Evolutionary conservation across 176 grass and related monocot species (phyloP), one percentile per base, ranked within the genome.

Genomic region (Poa pratensis): DNA sequence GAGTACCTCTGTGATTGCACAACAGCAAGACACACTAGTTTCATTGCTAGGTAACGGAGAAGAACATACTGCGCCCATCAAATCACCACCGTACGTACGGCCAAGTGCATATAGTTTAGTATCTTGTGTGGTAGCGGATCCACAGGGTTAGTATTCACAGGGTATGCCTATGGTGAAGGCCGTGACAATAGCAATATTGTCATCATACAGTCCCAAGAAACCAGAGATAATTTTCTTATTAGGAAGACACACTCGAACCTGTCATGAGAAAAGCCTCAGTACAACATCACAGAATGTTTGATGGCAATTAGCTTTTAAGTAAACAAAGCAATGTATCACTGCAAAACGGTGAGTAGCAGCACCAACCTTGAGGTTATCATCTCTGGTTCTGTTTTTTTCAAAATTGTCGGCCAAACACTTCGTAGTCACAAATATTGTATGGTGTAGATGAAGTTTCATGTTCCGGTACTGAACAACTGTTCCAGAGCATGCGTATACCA

Each of bases 121-220:
- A 14, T 48, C 46, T 48, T 48, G 11, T 13, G 19, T 22, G 43
- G 20, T 2, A 23, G 68, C 20, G 43, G 11, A 45, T 45, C 20
- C 39, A 71, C 39, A 7, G 20, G 20, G 11, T 45, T 20, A 23
- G 9, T 23, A 24, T n/a, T n/a, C 68, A 71, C 20, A 71, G 39
- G 39, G 37, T 71, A 71, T 39, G 40, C 39, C 1, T 1, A 1
- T 1, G 11, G 2, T 48, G 32, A 68, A 39, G 68, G 39, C 39
- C 11, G 11, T 71, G 39, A 45, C 13, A 45, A 71, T 43, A 45
- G 11, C 39, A 71, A 71, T 24, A 22, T 71, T n/a, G 10, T 62
- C 59, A 71, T 45, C 68, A 23, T 22, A 70, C 11, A 71, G 68
- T 71, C 68, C 39, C 68, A 71, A 15, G 39, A 72, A 72, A 22